These are phyloP conservation scores for Solanum arcanum DNA, from an alignment of 257 asterid species.

Conservation along the genomic window DNA sequence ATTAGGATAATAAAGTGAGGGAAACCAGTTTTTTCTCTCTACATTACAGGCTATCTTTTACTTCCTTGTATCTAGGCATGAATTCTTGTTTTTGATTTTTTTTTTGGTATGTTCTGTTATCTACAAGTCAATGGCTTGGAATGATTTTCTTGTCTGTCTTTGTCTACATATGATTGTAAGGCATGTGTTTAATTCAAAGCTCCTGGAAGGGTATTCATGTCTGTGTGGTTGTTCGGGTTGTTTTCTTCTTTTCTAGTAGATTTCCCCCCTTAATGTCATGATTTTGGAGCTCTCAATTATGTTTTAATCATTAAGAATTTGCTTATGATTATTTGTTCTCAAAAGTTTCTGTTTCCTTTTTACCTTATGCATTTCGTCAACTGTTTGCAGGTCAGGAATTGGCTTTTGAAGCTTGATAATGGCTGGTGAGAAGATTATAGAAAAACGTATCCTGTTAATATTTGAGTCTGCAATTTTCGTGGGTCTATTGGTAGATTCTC, in stretches of 20 bases:
- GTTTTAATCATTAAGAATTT: not conserved
- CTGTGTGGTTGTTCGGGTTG: not conserved
- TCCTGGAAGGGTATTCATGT: not conserved
- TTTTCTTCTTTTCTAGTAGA: not conserved
- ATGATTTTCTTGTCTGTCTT: not conserved
- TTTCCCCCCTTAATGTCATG: too few relatives aligned
- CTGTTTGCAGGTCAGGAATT: slow-evolving; percentile 18
- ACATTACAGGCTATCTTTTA: not conserved
- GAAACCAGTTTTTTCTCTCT: not conserved
- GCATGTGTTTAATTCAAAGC: not conserved
- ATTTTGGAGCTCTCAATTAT: not conserved
- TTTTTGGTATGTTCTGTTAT: not conserved
- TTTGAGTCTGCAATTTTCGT: not conserved
- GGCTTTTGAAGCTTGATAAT: slow-evolving; percentile 24
- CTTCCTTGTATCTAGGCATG: not conserved
- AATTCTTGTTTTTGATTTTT: not conserved
- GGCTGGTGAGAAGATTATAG: slow-evolving; percentile 48
- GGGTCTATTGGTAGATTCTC: not conserved
- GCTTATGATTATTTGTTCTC: not conserved
- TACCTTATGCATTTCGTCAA: not conserved
- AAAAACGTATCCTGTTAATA: slow-evolving; percentile 28
- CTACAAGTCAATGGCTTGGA: not conserved
- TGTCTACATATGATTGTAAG: not conserved
- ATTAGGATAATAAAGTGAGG: not conserved
- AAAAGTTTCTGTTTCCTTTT: not conserved